Evolutionary conservation across 495 filamentous ascomycete genomes (phyloP), one percentile per base, ranked within the genome.

Genomic region (Xylaria palmicola): DNA sequence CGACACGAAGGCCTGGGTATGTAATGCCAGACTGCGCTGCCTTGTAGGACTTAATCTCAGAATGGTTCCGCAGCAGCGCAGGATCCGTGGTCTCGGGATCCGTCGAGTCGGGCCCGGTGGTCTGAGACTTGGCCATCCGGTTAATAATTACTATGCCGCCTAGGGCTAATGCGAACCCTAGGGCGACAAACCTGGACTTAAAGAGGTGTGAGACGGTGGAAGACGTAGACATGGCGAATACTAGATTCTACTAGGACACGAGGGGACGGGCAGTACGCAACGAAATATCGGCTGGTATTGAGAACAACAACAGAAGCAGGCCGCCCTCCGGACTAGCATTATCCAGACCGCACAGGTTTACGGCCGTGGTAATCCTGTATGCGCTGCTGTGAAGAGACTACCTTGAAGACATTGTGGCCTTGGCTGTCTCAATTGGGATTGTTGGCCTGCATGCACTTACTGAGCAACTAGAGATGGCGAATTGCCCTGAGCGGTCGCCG

Each of bases 1-100:
- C 97, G 34, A 92, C 87, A 48, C 93, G 87, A 62, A 98, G 83
- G 37, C 80, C 82, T 6, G 86, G 85, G 70, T 96, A 98, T 17
- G 83, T 88, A 56, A 86, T 86, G 17, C 79, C 71, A 40, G 81
- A 84, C 39, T 62, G 60, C 50, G 22, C 39, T 13, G 89, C 90
- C 27, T 80, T 87, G 73, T 90, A 94, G 4, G 88, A 82, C 61
- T 85, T 77, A 61, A 89, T 84, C 49, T 83, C 79, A 32, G 90
- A 91, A 71, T 90, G 84, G 67, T 92, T 91, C 70, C 84, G 85
- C 49, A 97, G 77, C 17, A 98, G 79, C 19, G 86, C 82, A 10
- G 92, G 90, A 56, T 96, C 91, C 27, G 84, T 86, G 52, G 68
- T 59, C 60, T 81, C 62, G 53, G 69, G 59, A 72, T 72, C 69